Conservation (phyloP, 192 early-diverging fungal species). For the Chytriomyces sp. region DNA sequence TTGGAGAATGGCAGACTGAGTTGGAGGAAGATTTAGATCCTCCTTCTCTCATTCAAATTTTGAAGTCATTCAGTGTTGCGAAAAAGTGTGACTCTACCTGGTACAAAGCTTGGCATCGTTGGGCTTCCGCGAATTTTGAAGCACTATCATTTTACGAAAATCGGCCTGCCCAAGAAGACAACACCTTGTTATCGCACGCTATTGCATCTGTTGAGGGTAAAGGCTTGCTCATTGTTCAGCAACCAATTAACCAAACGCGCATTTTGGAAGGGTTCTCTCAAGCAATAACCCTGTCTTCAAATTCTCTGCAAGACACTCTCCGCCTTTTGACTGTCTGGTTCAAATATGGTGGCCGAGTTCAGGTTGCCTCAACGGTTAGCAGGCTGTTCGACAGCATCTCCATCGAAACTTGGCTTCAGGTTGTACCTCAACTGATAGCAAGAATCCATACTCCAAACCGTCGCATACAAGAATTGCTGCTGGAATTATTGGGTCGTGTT, state of each 20-base stretch:
- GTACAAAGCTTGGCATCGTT: slow-evolving; percentile 91
- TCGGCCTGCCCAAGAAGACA: slow-evolving; percentile 63
- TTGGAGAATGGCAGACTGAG: slow-evolving; percentile 78
- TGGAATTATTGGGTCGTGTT: slow-evolving; percentile 72
- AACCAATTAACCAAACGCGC: slow-evolving; percentile 3
- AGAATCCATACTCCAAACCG: slow-evolving; percentile 71
- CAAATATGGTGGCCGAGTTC: slow-evolving; percentile 74
- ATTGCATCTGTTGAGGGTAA: slow-evolving; percentile 70
- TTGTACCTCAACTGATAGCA: slow-evolving; percentile 82
- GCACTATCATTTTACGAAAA: slow-evolving; percentile 66
- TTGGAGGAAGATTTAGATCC: slow-evolving; percentile 46
- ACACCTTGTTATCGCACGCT: slow-evolving; percentile 59
- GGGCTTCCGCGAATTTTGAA: slow-evolving; percentile 81
- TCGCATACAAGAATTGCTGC: slow-evolving; percentile 70
- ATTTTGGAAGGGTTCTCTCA: slow-evolving; percentile 66
- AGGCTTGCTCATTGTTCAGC: neutral
- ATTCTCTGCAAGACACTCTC: slow-evolving; percentile 80
- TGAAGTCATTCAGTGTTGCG: slow-evolving; percentile 70
- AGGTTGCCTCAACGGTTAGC: slow-evolving; percentile 68
- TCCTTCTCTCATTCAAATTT: slow-evolving; percentile 49
- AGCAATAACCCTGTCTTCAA: slow-evolving; percentile 78
- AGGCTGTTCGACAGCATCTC: slow-evolving; percentile 69
- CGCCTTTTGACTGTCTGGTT: slow-evolving; percentile 85
- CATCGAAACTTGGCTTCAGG: slow-evolving; percentile 86
- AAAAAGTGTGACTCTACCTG: slow-evolving; percentile 75